Percentiles rank a stretch among this genome's conserved stretches.
Conservation (phyloP, 768 basidiomycete species). For the Agrocybe praecox region DNA sequence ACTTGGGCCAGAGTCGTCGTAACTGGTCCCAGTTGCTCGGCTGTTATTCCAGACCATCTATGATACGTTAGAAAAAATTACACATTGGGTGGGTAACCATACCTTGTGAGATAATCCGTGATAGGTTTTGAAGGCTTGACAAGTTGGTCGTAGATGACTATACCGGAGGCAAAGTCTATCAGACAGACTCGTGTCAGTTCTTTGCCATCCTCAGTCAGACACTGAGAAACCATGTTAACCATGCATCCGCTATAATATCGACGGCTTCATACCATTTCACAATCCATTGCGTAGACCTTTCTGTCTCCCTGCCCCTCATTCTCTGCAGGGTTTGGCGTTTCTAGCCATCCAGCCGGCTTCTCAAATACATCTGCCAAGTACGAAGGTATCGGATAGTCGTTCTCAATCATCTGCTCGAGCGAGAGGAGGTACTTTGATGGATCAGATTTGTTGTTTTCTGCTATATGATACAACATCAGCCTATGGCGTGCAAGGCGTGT, state of each 20-base stretch:
- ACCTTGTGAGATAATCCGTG: conserved; percentile 92
- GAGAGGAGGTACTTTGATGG: conserved; percentile 76
- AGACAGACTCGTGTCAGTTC: conserved; percentile 86
- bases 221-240: conserved; percentile 45
- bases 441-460: conserved; percentile 62
- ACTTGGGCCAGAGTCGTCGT: conserved; percentile 82
- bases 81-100: conserved; percentile 10
- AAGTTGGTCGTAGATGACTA: conserved; percentile 84
- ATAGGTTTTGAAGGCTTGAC: conserved; percentile 89
- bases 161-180: conserved; percentile 73
- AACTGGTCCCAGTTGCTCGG: conserved; percentile 62
- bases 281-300: conserved; percentile 85
- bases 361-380: conserved; percentile 78
- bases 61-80: neutral
- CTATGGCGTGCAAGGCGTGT: neutral
- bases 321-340: conserved; percentile 58
- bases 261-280: conserved; percentile 83
- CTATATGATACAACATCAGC: conserved; percentile 29
- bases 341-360: conserved; percentile 74
- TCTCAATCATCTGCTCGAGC: conserved; percentile 88
- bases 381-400: conserved; percentile 88
- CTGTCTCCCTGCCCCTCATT: conserved; percentile 38
- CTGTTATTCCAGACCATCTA: conserved; percentile 95
- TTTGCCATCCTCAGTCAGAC: conserved; percentile 86
- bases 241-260: conserved; percentile 1